These are phyloP conservation scores for Pestalotiopsis fici DNA, from an alignment of 2,329 filamentous ascomycete genomes.

Conservation along the genomic window DNA sequence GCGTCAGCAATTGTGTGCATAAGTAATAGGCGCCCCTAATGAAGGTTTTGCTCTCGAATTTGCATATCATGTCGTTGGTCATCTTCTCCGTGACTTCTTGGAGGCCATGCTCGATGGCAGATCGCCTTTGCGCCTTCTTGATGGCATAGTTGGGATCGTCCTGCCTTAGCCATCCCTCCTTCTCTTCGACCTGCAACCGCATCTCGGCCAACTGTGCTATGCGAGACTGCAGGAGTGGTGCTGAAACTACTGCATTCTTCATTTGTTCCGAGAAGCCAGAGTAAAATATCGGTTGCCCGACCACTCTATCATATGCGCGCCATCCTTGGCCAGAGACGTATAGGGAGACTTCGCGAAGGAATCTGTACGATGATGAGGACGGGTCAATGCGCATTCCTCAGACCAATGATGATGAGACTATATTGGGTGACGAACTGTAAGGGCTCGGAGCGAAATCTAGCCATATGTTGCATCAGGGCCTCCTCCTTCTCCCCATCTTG, in stretches of 20 bases:
- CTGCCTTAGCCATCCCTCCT: slow-evolving; percentile 66
- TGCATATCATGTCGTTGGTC: slow-evolving; percentile 97
- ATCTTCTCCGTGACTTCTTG: slow-evolving; percentile 81
- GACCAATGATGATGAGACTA: not conserved
- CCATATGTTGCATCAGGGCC: slow-evolving; percentile 78
- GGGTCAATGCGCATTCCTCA: slow-evolving; percentile 15
- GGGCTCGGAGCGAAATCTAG: slow-evolving; percentile 76
- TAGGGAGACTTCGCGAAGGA: slow-evolving; percentile 89
- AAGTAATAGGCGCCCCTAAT: slow-evolving; percentile 92
- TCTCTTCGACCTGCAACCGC: slow-evolving; percentile 74
- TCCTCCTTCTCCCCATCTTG: slow-evolving; percentile 62
- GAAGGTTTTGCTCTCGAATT: slow-evolving; percentile 93
- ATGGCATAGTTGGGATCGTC: slow-evolving; percentile 55
- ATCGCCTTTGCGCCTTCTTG: slow-evolving; percentile 55
- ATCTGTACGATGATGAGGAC: slow-evolving; percentile 49
- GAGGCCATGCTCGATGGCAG: slow-evolving; percentile 71
- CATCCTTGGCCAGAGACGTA: slow-evolving; percentile 93
- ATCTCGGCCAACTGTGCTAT: slow-evolving; percentile 76
- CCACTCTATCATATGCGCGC: slow-evolving; percentile 88
- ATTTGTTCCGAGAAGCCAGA: slow-evolving; percentile 89
- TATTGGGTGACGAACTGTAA: slow-evolving; percentile 45
- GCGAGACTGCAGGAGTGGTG: slow-evolving; percentile 71
- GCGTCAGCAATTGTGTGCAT: slow-evolving; percentile 80
- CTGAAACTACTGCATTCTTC: slow-evolving; percentile 74
- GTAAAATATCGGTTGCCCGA: slow-evolving; percentile 94